Evolutionary conservation across 2,329 filamentous ascomycete genomes (phyloP), one percentile per base, ranked within the genome.

Genomic region (Periconia macrospinosa): DNA sequence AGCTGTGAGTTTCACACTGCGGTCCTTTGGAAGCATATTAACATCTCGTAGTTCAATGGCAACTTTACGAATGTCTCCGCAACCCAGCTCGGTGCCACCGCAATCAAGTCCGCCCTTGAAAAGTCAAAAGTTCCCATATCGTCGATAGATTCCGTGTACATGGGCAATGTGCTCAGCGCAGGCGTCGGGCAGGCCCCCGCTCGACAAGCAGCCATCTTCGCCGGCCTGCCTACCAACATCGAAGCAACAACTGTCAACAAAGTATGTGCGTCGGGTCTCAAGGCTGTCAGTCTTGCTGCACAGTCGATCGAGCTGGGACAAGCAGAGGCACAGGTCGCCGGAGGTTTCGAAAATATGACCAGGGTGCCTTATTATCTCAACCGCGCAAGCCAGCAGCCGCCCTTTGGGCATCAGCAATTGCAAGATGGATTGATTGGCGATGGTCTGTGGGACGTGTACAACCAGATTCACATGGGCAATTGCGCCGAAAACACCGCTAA

Each of bases 321-420:
- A 10, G 85, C 91, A 15, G 90, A 96, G 67, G 92, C 90, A 0
- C 90, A 96, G 72, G 82, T 97, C 8, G 94, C 94, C 1, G 94
- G 94, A 57, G 94, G 94, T 50, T 97, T 99, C 90, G 94, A 99
- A 79, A 97, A 91, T 76, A 99, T 99, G 94, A 91, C 90, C 6
- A 84, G 89, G 40, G 91, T 96, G 5, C 94, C 94, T 2, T 95
- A 95, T 76, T 97, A 97, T 71, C 78, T 95, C 30, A 86, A 89
- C 8, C 86, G 94, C 30, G 86, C 91, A n/a, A 91, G 86, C 67
- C 85, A 89, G 57, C 81, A 94, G 63, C 90, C 92, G 1, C 80
- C 91, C 0, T 97, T 97, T 68, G 94, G 94, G 33, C 86, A 96
- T 66, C 81, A 94, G 63, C 89, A 89, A 75, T 79, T 96, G 75